Conservation (phyloP, 306 rosid genomes). For the Sphenostylis stenocarpa region DNA sequence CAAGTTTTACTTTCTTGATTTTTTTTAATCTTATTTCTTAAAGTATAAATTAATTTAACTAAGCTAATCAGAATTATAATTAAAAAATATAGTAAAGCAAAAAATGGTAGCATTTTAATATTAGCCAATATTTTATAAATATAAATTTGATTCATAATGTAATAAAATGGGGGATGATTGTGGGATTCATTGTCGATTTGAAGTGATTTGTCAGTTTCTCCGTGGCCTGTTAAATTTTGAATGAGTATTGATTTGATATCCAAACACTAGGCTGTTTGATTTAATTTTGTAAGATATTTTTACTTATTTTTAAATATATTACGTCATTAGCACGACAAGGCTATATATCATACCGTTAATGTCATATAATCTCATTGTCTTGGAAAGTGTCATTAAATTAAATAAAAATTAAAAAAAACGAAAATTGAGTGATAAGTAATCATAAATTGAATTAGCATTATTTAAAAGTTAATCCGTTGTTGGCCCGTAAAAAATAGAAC, state of each 20-base stretch:
- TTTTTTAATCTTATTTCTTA: not conserved
- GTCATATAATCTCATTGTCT: not conserved
- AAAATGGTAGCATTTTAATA: not conserved
- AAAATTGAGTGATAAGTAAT: not conserved
- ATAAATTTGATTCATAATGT: not conserved
- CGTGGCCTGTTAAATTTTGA: not conserved
- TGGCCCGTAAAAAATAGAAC: too few species aligned
- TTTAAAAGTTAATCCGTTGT: too few species aligned
- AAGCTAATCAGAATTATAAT: too few species aligned
- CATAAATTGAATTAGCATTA: not conserved
- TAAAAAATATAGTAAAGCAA: not conserved
- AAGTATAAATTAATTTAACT: not conserved
- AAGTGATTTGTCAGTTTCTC: slow-evolving; percentile 10
- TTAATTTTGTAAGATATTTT: not conserved
- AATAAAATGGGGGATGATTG: not conserved
- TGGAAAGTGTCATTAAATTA: not conserved
- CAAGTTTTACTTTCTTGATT: too few species aligned
- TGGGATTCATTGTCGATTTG: not conserved
- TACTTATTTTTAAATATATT: not conserved
- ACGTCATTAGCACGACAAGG: not conserved
- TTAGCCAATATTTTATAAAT: not conserved
- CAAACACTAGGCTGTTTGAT: not conserved
- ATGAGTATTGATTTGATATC: not conserved
- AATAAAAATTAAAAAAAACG: not conserved
- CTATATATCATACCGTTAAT: not conserved